Conservation (phyloP, 805 yeast species). For the Candida tibetensis region DNA sequence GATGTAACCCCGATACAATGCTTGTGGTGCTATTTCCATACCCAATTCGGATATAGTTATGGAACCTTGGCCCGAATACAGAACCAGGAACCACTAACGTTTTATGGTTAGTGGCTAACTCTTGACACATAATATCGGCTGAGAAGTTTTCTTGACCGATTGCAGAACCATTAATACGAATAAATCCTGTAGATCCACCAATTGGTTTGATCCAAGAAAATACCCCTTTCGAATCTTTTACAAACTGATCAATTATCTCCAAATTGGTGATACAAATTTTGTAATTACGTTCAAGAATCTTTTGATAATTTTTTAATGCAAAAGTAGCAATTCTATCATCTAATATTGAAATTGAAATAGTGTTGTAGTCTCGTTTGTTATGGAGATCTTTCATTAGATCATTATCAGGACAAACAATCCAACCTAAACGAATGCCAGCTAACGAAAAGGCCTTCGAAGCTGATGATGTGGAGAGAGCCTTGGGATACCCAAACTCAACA, state of each 20-base stretch:
- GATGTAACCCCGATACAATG: slow-evolving; percentile 14
- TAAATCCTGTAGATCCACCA: slow-evolving; percentile 49
- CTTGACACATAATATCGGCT: slow-evolving; percentile 32
- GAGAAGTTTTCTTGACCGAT: slow-evolving; percentile 10
- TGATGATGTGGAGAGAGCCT: slow-evolving; percentile 47
- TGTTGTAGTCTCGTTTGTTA: slow-evolving; percentile 48
- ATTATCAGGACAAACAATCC: slow-evolving; percentile 43
- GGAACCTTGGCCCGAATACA: slow-evolving; percentile 29
- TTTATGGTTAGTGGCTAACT: slow-evolving; percentile 32
- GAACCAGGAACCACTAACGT: slow-evolving; percentile 51
- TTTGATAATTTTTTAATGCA: slow-evolving; percentile 34
- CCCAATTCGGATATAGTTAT: slow-evolving; percentile 48
- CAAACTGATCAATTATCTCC: slow-evolving; percentile 30
- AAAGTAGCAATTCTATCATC: slow-evolving; percentile 47
- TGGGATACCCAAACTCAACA: slow-evolving; percentile 38
- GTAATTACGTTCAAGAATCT: slow-evolving; percentile 39
- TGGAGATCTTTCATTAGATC: slow-evolving; percentile 29
- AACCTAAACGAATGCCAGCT: slow-evolving; percentile 54
- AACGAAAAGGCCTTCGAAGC: slow-evolving; percentile 53
- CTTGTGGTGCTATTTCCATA: slow-evolving; percentile 42
- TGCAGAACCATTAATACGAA: slow-evolving; percentile 28
- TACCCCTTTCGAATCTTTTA: slow-evolving; percentile 27
- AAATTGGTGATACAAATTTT: slow-evolving; percentile 40
- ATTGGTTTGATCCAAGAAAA: slow-evolving; percentile 42
- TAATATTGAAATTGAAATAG: slow-evolving; percentile 45